Conservation (phyloP, 257 asterid species). For the Solanum infundibuliforme region DNA sequence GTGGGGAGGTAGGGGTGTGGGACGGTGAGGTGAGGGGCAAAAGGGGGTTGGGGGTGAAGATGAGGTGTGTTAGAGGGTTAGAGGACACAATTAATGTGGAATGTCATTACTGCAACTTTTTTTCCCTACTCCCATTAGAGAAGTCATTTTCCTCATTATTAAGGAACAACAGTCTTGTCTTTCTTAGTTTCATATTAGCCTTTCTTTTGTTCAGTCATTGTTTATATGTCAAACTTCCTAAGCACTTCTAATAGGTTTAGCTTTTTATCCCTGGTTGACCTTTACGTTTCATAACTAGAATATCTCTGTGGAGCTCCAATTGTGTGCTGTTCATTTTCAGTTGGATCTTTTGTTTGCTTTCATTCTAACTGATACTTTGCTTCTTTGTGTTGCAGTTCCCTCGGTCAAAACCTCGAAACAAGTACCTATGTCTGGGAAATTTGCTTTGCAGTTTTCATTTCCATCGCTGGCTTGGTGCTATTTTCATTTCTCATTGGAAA, state of each 20-base stretch:
- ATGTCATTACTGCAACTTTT: neutral
- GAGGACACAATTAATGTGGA: neutral
- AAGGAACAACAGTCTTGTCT: neutral
- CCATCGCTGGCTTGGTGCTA: conserved; percentile 91
- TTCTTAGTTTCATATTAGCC: neutral
- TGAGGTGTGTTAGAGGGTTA: neutral
- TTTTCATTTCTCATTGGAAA: conserved; percentile 93
- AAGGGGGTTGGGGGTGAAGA: neutral
- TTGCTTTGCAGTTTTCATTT: conserved; percentile 86
- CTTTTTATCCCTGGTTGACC: neutral
- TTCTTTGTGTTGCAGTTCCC: conserved; percentile 52
- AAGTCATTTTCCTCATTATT: neutral
- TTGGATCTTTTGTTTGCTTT: neutral
- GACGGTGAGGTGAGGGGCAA: neutral
- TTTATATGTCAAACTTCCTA: neutral
- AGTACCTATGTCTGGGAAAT: conserved; percentile 93
- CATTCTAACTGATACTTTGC: neutral
- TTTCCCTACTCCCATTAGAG: neutral
- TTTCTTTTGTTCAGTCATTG: neutral
- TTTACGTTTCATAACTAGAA: neutral
- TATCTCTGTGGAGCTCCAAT: neutral
- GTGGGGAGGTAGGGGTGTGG: neutral
- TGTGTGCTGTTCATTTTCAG: neutral
- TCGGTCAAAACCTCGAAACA: conserved; percentile 93
- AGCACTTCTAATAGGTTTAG: neutral